phyloP scores from a whole-genome alignment of 345 rosid genomes.

The Pistacia atlantica region DNA sequence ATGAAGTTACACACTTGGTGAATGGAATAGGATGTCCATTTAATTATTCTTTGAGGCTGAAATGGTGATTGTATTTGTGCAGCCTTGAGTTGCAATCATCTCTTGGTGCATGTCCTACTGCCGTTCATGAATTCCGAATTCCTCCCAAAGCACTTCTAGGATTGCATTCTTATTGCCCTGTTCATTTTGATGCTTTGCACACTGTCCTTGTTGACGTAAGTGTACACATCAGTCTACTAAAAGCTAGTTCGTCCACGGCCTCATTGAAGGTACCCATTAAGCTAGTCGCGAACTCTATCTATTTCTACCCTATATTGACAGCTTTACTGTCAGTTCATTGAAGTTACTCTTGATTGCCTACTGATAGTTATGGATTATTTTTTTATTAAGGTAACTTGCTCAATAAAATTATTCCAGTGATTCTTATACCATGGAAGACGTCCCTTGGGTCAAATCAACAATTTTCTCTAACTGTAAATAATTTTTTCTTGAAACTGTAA shows the following conservation, averaged over 20 bases:
- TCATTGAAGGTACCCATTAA: slow-evolving; percentile 44
- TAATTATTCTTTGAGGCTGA: slow-evolving; percentile 8
- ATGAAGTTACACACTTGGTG: neutral
- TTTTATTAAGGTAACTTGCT: slow-evolving; percentile 18
- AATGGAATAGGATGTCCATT: slow-evolving; percentile 3
- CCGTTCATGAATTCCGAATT: slow-evolving; percentile 85
- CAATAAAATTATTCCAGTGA: slow-evolving; percentile 42
- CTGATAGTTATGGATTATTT: neutral
- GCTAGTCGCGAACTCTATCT: neutral
- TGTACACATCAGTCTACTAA: slow-evolving; percentile 73
- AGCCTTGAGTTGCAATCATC: slow-evolving; percentile 54
- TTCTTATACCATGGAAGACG: slow-evolving; percentile 31
- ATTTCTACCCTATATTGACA: neutral
- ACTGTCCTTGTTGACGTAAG: slow-evolving; percentile 79
- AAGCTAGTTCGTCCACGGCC: slow-evolving; percentile 47
- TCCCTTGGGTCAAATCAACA: slow-evolving; percentile 50
- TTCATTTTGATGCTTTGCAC: slow-evolving; percentile 88
- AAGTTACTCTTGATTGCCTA: neutral
- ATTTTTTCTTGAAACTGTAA: neutral
- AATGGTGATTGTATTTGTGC: slow-evolving; percentile 21
- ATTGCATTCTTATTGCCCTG: slow-evolving; percentile 91
- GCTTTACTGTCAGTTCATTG: neutral
- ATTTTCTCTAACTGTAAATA: slow-evolving; percentile 16
- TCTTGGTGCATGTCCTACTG: slow-evolving; percentile 55
- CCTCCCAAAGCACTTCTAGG: slow-evolving; percentile 94